Evolutionary conservation across 176 grass and related monocot species (phyloP).

Genomic region (Aechmea fasciata): DNA sequence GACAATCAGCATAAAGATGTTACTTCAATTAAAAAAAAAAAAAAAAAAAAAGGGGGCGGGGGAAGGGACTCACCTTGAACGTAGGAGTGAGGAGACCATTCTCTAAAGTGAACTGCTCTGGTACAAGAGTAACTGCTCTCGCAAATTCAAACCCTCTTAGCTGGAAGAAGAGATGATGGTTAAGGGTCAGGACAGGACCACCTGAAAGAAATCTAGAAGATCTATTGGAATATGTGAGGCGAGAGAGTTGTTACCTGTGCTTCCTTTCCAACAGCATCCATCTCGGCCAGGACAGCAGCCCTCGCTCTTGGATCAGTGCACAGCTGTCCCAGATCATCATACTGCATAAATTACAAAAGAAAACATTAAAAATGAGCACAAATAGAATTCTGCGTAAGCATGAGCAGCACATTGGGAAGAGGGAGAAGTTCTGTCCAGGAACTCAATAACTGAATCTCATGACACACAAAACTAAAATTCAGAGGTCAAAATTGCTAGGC

Average conservation of each 20-base stretch:
- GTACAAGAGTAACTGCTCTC: slow-evolving; percentile 59
- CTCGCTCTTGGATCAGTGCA: slow-evolving; percentile 55
- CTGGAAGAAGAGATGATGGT: slow-evolving; percentile 24
- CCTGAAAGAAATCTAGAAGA: background rate
- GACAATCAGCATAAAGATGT: background rate
- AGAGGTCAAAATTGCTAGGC: no score
- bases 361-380: background rate
- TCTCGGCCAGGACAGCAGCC: slow-evolving; percentile 75
- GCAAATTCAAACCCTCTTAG: slow-evolving; percentile 94
- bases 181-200: background rate
- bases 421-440: no score
- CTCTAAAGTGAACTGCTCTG: slow-evolving; percentile 83
- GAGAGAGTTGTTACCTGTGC: slow-evolving; percentile 46
- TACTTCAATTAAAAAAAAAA: slow-evolving; percentile 2
- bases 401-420: background rate
- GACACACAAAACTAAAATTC: no score
- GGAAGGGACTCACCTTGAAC: slow-evolving; percentile 52
- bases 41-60: background rate
- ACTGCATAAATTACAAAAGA: slow-evolving; percentile 22
- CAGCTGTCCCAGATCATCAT: slow-evolving; percentile 50
- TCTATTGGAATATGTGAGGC: slow-evolving; percentile 11
- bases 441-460: no score
- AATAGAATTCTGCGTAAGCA: background rate
- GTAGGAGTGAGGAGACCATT: slow-evolving; percentile 94
- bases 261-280: slow-evolving; percentile 80